Conservation (phyloP, 2,329 filamentous ascomycete genomes). For the Ophiostoma montium region DNA sequence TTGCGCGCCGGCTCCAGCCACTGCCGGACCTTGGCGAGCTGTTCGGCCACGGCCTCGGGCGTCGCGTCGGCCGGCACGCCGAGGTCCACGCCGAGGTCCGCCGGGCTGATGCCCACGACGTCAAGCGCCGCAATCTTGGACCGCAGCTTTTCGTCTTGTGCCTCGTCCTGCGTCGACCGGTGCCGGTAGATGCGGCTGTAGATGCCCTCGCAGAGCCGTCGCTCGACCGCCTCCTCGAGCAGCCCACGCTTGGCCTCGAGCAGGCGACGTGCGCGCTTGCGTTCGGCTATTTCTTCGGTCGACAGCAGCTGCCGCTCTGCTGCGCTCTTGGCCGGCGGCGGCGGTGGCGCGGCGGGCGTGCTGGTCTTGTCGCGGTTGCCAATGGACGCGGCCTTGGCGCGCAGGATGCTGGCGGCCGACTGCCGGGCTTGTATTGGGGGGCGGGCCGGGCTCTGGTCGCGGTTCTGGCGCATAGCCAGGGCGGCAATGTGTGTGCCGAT, state of each 20-base stretch:
- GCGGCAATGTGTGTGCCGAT: slow-evolving; percentile 78
- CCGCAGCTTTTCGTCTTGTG: slow-evolving; percentile 82
- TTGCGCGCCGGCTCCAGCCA: slow-evolving; percentile 58
- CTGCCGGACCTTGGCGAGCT: slow-evolving; percentile 53
- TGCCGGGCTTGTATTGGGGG: slow-evolving; percentile 31
- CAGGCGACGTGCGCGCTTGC: slow-evolving; percentile 62
- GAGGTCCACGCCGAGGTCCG: slow-evolving; percentile 69
- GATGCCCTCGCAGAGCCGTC: slow-evolving; percentile 68
- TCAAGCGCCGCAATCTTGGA: slow-evolving; percentile 85
- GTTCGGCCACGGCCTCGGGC: slow-evolving; percentile 42
- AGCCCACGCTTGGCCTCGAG: slow-evolving; percentile 64
- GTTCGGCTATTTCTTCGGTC: slow-evolving; percentile 71
- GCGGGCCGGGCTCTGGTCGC: slow-evolving; percentile 41
- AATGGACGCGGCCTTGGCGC: slow-evolving; percentile 41
- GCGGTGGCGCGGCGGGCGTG: slow-evolving; percentile 19
- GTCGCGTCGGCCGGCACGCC: slow-evolving; percentile 38
- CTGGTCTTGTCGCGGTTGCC: slow-evolving; percentile 36
- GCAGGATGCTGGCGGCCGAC: slow-evolving; percentile 41
- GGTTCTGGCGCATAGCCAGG: slow-evolving; percentile 59
- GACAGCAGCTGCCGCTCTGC: slow-evolving; percentile 74
- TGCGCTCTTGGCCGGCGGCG: slow-evolving; percentile 23
- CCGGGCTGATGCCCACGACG: slow-evolving; percentile 80
- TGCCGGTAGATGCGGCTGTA: slow-evolving; percentile 88
- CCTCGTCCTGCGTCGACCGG: slow-evolving; percentile 81
- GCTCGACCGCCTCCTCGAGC: slow-evolving; percentile 84